These are phyloP conservation scores for Eimeria acervulina DNA, from an alignment of 169 alveolate species.

Conservation along the genomic window DNA sequence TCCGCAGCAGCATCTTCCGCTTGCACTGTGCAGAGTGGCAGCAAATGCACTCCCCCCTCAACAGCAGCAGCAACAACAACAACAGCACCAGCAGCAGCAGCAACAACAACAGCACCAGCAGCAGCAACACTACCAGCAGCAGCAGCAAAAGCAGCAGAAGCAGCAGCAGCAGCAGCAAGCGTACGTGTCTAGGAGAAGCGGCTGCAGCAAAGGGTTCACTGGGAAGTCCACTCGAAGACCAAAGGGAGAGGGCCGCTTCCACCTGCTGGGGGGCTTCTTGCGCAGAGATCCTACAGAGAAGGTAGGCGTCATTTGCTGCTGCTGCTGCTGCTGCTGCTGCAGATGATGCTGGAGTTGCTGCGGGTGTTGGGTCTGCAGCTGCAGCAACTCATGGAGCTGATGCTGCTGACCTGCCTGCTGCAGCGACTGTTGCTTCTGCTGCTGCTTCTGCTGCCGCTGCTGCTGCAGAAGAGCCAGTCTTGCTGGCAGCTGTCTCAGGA, in stretches of 20 bases:
- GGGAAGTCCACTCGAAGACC: constrained; percentile 59
- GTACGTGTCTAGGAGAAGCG: constrained; percentile 53
- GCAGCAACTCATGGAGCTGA: constrained; percentile 2
- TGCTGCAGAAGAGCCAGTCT: constrained; percentile 66
- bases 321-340: constrained; percentile 17
- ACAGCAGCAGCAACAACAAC: too few relatives aligned
- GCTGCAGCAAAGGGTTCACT: constrained; percentile 66
- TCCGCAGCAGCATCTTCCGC: background rate
- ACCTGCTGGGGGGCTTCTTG: constrained; percentile 54
- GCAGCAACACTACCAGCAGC: constrained; percentile 38
- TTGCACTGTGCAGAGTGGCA: background rate
- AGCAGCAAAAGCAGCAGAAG: constrained; percentile 12
- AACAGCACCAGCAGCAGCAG: background rate
- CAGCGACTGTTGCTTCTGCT: constrained; percentile 61
- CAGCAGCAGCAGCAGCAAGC: constrained; percentile 53
- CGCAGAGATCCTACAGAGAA: constrained; percentile 25
- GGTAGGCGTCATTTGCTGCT: constrained; percentile 45
- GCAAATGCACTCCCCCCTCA: background rate
- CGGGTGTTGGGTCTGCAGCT: background rate
- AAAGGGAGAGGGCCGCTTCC: constrained; percentile 61
- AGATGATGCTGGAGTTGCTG: constrained; percentile 28
- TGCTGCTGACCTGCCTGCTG: constrained; percentile 24
- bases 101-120: background rate
- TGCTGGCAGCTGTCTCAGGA: constrained; percentile 65
- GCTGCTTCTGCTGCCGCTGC: constrained; percentile 46